Base-by-base conservation (phyloP, 768 basidiomycete genomes). In the Auriscalpium microsporum region DNA sequence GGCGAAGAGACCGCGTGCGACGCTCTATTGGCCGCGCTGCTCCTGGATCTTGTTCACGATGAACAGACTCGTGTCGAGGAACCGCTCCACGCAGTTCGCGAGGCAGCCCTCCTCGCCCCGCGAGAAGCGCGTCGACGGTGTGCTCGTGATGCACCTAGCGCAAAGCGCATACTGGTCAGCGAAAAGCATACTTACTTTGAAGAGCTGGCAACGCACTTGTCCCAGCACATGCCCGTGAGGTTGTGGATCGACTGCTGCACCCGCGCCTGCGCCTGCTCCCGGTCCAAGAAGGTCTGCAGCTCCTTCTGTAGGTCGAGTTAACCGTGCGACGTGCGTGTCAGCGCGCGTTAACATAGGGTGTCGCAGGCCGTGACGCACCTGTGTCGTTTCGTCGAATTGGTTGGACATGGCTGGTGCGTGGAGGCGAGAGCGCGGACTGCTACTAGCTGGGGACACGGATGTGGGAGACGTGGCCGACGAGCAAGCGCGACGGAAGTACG, bases 21-120 rank as follows among this genome's bases (percentile, higher is more conserved):
- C 8, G 40, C 6, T 28, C 28, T 28, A 28, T 28, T 28, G 28
- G 40, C 40, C 40, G 8, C 40, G 40, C 52, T 73, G 70, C 45
- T 66, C 60, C 56, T 77, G 71, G 36, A 86, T 72, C 63, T 80
- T 78, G 59, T 82, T 81, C 55, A 96, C 84, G 75, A 97, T 79
- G 72, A 81, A 89, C 44, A 92, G 69, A 65, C 83, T 87, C 38
- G 84, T 81, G 73, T 97, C 94, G 63, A 97, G 73, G 74, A 96
- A 97, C 56, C 94, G 78, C 55, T 90, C 90, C 50, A 95, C 92
- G 66, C 94, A 96, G 71, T 94, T 94, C 52, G 78, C 73, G 49
- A 97, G 78, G 68, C 94, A 97, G 54, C 74, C 76, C 63, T 87
- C 83, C 72, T 97, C 94, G 42, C 79, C 72, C 49, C 85, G 76